Evolutionary conservation across 106 monocot genomes (phyloP).

Genomic region (Dendrobium nobile): DNA sequence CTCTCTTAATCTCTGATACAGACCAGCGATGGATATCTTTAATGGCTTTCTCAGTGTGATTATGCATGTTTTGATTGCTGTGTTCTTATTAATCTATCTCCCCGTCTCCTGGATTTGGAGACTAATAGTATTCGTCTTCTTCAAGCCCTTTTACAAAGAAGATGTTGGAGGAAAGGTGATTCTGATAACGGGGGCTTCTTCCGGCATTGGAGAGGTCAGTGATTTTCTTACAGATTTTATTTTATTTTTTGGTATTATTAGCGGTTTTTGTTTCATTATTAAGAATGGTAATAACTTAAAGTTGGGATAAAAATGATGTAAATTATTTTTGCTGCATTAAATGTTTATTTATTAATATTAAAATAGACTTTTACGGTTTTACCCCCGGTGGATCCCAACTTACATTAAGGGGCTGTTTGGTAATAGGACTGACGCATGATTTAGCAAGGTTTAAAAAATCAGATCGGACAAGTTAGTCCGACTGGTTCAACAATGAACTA

Average conservation of each 20-base stretch:
- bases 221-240: background rate
- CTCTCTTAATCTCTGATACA: no score
- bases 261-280: background rate
- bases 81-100: conserved; percentile 35
- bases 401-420: no score
- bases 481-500: no score
- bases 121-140: conserved; percentile 14
- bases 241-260: background rate
- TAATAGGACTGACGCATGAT: no score
- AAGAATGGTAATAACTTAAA: no score
- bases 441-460: no score
- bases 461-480: no score
- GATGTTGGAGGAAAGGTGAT: conserved; percentile 55
- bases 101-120: conserved; percentile 32
- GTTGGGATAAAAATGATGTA: no score
- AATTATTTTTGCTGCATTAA: no score
- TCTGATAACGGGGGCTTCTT: conserved; percentile 79
- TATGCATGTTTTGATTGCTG: conserved; percentile 26
- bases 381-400: no score
- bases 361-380: no score
- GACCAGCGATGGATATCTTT: conserved; percentile 19
- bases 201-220: conserved; percentile 82
- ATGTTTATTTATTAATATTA: no score
- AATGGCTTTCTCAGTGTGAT: conserved; percentile 28
- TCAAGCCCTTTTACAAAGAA: conserved; percentile 37